Evolutionary conservation across 371 early-diverging fungal species (phyloP).

Genomic region (Mortierella sp.): DNA sequence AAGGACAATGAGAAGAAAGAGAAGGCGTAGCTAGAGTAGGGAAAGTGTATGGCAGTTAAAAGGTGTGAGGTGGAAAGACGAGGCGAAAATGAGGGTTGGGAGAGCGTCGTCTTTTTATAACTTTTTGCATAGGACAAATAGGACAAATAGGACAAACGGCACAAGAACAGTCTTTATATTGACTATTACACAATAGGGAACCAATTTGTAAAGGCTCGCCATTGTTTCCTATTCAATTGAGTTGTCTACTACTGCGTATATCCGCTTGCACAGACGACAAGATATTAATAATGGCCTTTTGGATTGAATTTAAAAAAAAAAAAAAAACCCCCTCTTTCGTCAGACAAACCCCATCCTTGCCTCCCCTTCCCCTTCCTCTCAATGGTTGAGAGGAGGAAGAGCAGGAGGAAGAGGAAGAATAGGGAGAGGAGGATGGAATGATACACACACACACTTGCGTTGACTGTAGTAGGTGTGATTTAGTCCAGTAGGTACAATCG

Average conservation of each 20-base stretch:
- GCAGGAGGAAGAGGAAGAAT: background rate
- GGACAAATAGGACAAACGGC: slow-evolving; percentile 2
- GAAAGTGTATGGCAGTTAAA: background rate
- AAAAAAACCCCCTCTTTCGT: no score
- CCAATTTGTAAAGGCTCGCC: background rate
- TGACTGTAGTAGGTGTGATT: background rate
- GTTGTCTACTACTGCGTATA: background rate
- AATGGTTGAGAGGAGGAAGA: no score
- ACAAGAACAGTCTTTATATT: background rate
- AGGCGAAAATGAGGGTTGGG: slow-evolving; percentile 3
- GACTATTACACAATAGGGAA: background rate
- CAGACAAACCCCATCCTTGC: background rate
- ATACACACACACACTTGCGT: background rate
- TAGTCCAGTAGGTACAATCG: background rate
- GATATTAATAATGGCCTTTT: background rate
- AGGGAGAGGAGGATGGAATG: background rate
- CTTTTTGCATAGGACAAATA: slow-evolving; percentile 4
- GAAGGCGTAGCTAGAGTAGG: background rate
- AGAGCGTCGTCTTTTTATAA: slow-evolving; percentile 9
- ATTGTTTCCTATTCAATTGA: background rate
- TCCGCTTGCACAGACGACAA: background rate
- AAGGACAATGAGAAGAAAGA: background rate
- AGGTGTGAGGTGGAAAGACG: slow-evolving; percentile 2
- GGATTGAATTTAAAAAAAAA: background rate
- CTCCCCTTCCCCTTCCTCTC: background rate